phyloP scores from a whole-genome alignment of 176 grass and related monocot species.

The Oryza coarctata region DNA sequence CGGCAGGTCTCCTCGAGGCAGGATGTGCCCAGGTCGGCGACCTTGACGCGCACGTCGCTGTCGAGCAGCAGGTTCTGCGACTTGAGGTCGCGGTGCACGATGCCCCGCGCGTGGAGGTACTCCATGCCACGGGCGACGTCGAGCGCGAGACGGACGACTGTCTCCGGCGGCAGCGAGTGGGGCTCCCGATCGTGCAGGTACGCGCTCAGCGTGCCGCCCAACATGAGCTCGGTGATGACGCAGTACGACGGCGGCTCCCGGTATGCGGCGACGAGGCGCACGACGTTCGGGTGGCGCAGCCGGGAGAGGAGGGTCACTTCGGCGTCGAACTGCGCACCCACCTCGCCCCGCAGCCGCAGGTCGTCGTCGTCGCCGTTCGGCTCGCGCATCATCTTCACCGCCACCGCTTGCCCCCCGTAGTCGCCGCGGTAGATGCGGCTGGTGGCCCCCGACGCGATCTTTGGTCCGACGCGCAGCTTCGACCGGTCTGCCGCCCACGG shows the following conservation, averaged over 20 bases:
- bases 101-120: no score
- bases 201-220: constrained; percentile 53
- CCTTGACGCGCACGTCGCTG: no score
- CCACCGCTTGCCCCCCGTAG: constrained; percentile 51
- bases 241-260: constrained; percentile 57
- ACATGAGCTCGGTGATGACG: constrained; percentile 64
- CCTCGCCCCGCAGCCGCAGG: constrained; percentile 12
- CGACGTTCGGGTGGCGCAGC: constrained; percentile 58
- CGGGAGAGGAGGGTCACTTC: constrained; percentile 58
- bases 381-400: constrained; percentile 51
- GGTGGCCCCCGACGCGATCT: constrained; percentile 54
- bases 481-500: constrained; percentile 63
- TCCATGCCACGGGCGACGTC: constrained; percentile 35
- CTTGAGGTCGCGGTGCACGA: no score
- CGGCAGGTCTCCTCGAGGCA: no score
- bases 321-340: constrained; percentile 52
- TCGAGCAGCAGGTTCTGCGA: no score
- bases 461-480: constrained; percentile 53
- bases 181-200: constrained; percentile 62
- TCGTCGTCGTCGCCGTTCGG: constrained; percentile 38
- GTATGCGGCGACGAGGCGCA: constrained; percentile 50
- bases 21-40: no score
- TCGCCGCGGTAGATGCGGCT: constrained; percentile 55
- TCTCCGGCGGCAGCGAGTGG: constrained; percentile 57
- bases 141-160: constrained; percentile 46